A percentile compares a stretch with the other conserved stretches of the same genome.
Evolutionary conservation across 1,284 basidiomycete genomes (phyloP).

Genomic region (Moesziomyces aphidis): DNA sequence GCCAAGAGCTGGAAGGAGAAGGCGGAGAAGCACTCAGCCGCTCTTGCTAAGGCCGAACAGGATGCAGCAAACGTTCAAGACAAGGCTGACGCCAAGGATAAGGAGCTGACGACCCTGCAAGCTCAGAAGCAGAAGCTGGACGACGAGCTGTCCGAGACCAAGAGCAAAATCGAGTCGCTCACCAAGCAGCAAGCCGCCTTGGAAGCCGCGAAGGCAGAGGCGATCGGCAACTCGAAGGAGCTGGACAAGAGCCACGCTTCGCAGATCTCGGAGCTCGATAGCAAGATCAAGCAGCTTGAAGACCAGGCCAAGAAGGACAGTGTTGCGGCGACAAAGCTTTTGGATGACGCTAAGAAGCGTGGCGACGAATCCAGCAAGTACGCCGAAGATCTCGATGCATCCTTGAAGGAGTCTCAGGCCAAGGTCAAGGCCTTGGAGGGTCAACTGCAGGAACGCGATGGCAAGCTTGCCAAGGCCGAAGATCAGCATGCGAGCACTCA

Average conservation of each 20-base stretch:
- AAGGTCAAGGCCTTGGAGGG: constrained; percentile 14
- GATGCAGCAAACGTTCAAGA: constrained; percentile 14
- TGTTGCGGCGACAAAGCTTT: constrained; percentile 11
- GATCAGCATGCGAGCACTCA: constrained; percentile 12
- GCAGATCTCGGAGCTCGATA: constrained; percentile 22
- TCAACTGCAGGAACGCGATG: constrained; percentile 22
- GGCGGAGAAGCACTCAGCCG: constrained; percentile 10
- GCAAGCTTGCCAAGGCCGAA: constrained; percentile 8
- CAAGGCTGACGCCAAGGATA: constrained; percentile 22
- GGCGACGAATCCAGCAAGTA: constrained; percentile 20
- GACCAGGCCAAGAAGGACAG: constrained; percentile 14
- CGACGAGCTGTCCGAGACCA: constrained; percentile 24
- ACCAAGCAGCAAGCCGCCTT: constrained; percentile 22
- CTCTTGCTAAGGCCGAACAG: constrained; percentile 23
- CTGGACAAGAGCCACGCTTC: constrained; percentile 16
- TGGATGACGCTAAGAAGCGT: constrained; percentile 22
- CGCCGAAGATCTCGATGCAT: constrained; percentile 12
- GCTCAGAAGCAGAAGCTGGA: constrained; percentile 36
- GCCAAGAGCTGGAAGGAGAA: constrained; percentile 16
- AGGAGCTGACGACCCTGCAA: constrained; percentile 18
- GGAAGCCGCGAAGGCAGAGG: constrained; percentile 23
- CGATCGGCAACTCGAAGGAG: constrained; percentile 15
- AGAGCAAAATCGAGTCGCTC: constrained; percentile 25
- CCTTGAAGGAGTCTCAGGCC: constrained; percentile 16
- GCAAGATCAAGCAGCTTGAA: constrained; percentile 32